These are phyloP conservation scores for Cucurbita argyrosperma DNA, from an alignment of 306 rosid genomes.

Conservation along the genomic window DNA sequence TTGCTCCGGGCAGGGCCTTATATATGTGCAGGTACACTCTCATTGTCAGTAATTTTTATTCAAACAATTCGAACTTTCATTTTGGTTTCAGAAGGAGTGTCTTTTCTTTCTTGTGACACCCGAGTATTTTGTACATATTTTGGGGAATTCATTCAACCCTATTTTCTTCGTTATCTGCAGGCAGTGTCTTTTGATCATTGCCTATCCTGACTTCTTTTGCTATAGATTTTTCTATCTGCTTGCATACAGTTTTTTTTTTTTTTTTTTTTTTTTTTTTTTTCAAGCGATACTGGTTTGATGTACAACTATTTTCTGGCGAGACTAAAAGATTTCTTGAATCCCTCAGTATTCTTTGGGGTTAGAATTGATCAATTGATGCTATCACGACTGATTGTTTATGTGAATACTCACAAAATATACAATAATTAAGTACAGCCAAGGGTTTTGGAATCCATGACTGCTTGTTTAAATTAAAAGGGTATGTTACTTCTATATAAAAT, in stretches of 20 bases:
- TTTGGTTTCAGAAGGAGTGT: not conserved
- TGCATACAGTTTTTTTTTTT: not conserved
- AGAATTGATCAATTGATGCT: not conserved
- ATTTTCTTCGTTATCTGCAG: not conserved
- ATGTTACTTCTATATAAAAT: not conserved
- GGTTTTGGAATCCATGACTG: not conserved
- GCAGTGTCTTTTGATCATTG: not conserved
- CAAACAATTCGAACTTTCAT: not conserved
- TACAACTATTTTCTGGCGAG: not conserved
- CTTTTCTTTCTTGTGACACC: not conserved
- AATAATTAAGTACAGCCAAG: not conserved
- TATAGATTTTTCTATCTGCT: not conserved
- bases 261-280: too few relatives aligned
- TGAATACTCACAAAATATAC: not conserved
- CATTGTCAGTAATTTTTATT: not conserved
- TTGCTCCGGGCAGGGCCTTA: slow-evolving; percentile 93
- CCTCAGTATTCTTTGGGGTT: not conserved
- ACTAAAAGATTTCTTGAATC: not conserved
- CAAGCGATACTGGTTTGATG: not conserved
- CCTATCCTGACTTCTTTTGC: not conserved
- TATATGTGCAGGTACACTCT: slow-evolving; percentile 60
- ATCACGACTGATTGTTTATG: not conserved
- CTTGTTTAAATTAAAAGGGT: not conserved
- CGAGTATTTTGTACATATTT: not conserved
- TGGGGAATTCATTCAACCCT: not conserved